Evolutionary conservation across 2,329 filamentous ascomycete genomes (phyloP), one percentile per base, ranked within the genome.

Genomic region (Venturia carpophila): DNA sequence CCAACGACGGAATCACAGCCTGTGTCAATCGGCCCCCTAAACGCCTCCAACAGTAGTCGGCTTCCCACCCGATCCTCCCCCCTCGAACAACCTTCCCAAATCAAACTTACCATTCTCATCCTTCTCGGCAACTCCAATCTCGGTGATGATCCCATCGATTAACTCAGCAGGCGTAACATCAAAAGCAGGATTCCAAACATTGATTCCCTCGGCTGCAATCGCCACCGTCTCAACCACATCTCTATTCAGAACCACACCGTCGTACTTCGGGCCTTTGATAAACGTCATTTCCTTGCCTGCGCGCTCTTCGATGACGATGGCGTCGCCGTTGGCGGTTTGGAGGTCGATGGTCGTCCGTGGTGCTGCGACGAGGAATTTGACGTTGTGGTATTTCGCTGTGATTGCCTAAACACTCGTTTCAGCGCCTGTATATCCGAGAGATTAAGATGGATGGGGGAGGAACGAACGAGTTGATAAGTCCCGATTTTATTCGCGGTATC

Each of bases 401-500:
- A 97, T 92, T 3, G 94, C 92, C 64, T 65, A 30, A 27, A 21
- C 10, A 27, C 17, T 55, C 42, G 27, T 17, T n/a, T 61, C 27
- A 56, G 47, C 10, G n/a, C 2, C 10, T 21, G 21, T 37, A 5
- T 42, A 4, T 10, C 39, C 2, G 39, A 42, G 34, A 41, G 55
- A 21, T 5, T 19, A 39, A 17, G 39, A 17, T 43, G n/a, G 7
- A 3, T 6, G 2, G 21, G n/a, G 1, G 17, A 11, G 30, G 2
- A n/a, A 66, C 58, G 41, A 6, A 66, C 64, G 4, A 99, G 83
- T 64, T 88, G 84, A 75, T 99, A 97, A 0, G 94, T 99, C 63
- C 94, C 94, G 67, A 99, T 95, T 80, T 99, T 99, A 80, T 99
- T 99, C 65, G 94, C 94, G 0, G 94, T 97, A 77, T 99, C 94